Conservation (phyloP, 2,329 filamentous ascomycete genomes). For the Graphilbum ipis-grandicollis region DNA sequence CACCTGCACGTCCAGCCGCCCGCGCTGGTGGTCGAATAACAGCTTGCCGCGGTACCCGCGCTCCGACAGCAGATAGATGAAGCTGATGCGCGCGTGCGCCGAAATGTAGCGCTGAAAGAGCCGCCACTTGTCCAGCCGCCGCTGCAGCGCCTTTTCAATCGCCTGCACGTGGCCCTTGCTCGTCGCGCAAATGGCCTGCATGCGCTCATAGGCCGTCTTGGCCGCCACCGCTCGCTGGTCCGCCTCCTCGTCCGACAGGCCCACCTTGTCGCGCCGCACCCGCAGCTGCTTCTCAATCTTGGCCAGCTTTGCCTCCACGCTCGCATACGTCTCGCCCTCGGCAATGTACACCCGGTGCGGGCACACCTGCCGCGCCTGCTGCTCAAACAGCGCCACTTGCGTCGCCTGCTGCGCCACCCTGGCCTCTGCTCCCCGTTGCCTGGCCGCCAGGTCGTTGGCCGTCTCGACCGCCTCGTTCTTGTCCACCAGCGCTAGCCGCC, state of each 20-base stretch:
- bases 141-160: constrained; percentile 41
- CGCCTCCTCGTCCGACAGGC: constrained; percentile 49
- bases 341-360: constrained; percentile 42
- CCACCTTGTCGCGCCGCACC: constrained; percentile 36
- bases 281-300: constrained; percentile 41
- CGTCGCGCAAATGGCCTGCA: constrained; percentile 24
- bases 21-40: constrained; percentile 57
- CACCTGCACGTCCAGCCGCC: constrained; percentile 61
- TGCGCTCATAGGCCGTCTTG: constrained; percentile 21
- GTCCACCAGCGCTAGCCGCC: constrained; percentile 34
- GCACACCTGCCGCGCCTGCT: constrained; percentile 35
- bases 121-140: constrained; percentile 61
- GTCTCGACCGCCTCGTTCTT: constrained; percentile 44
- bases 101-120: constrained; percentile 75
- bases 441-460: constrained; percentile 28
- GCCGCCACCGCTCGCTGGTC: constrained; percentile 26
- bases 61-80: constrained; percentile 77
- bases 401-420: constrained; percentile 28
- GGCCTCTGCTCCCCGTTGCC: constrained; percentile 25
- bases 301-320: constrained; percentile 34
- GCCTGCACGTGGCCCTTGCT: constrained; percentile 22
- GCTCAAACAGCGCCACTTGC: constrained; percentile 33
- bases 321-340: constrained; percentile 42
- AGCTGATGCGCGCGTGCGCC: constrained; percentile 67
- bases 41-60: constrained; percentile 75